These are phyloP conservation scores for Komagataella pastoris DNA, from an alignment of 805 yeast species.

Conservation along the genomic window DNA sequence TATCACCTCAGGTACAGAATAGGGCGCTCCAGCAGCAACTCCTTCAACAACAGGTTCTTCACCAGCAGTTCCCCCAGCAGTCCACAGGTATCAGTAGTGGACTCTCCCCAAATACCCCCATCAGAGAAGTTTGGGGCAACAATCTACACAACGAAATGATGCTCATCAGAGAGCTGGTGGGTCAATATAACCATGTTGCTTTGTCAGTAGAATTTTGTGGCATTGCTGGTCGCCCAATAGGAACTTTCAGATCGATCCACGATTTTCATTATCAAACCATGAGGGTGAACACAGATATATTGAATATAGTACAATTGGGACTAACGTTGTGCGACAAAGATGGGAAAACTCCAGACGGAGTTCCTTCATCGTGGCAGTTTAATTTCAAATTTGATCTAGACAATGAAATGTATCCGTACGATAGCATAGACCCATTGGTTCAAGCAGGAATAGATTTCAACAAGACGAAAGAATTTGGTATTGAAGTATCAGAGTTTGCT, in stretches of 20 bases:
- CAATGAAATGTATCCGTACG: conserved; percentile 77
- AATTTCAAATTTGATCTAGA: conserved; percentile 73
- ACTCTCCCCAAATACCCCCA: conserved; percentile 27
- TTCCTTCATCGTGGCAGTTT: conserved; percentile 88
- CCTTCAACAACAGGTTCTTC: conserved; percentile 7
- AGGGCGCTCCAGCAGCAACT: conserved; percentile 16
- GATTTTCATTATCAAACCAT: conserved; percentile 96
- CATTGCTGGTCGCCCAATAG: conserved; percentile 90
- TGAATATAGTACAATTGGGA: conserved; percentile 79
- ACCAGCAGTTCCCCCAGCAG: conserved; percentile 11
- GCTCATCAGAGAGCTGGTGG: conserved; percentile 43
- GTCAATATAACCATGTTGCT: conserved; percentile 43
- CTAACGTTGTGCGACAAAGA: conserved; percentile 56
- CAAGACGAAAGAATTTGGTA: conserved; percentile 63
- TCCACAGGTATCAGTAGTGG: conserved; percentile 14
- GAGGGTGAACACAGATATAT: conserved; percentile 79
- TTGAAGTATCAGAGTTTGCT: conserved; percentile 68
- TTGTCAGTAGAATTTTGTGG: conserved; percentile 94
- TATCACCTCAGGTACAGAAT: conserved; percentile 21
- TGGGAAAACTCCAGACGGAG: conserved; percentile 55
- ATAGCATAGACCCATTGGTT: conserved; percentile 64
- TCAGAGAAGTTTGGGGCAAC: conserved; percentile 63
- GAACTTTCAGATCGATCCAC: conserved; percentile 74
- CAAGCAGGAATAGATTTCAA: conserved; percentile 78
- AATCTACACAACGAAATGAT: conserved; percentile 59